These are phyloP conservation scores for Torrubiellomyces zombiae DNA, from an alignment of 2,329 filamentous ascomycete genomes.

Conservation along the genomic window DNA sequence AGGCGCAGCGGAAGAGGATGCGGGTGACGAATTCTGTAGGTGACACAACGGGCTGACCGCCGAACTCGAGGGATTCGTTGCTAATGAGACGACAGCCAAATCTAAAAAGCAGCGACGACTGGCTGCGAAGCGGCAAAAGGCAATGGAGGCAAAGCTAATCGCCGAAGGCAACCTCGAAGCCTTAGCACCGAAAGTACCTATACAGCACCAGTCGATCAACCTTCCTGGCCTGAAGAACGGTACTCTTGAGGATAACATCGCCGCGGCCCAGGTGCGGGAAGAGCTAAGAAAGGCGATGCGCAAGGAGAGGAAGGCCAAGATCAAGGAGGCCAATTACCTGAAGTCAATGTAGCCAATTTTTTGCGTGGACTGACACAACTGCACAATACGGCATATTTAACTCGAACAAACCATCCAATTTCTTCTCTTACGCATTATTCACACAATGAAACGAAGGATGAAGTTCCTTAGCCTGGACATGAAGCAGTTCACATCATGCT, in stretches of 20 bases:
- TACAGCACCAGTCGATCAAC: constrained; percentile 67
- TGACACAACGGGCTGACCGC: constrained; percentile 8
- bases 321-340: constrained; percentile 78
- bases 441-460: too few relatives aligned
- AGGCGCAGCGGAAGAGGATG: constrained; percentile 32
- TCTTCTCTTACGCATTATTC: too few relatives aligned
- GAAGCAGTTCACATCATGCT: too few relatives aligned
- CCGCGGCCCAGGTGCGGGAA: constrained; percentile 33
- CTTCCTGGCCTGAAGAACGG: constrained; percentile 35
- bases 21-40: constrained; percentile 68
- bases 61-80: background rate
- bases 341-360: constrained; percentile 45
- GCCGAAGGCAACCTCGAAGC: constrained; percentile 49
- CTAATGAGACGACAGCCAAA: constrained; percentile 40
- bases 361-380: background rate
- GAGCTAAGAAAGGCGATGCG: constrained; percentile 57
- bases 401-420: too few relatives aligned
- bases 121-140: constrained; percentile 47
- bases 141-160: constrained; percentile 39
- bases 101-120: constrained; percentile 65
- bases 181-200: constrained; percentile 51
- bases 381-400: too few relatives aligned
- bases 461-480: too few relatives aligned
- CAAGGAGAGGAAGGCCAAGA: constrained; percentile 54
- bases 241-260: constrained; percentile 26